Percentiles rank a stretch among this genome's conserved stretches.
These are phyloP conservation scores for Metschnikowia sp. DNA, from an alignment of 805 yeast genomes.

Conservation along the genomic window DNA sequence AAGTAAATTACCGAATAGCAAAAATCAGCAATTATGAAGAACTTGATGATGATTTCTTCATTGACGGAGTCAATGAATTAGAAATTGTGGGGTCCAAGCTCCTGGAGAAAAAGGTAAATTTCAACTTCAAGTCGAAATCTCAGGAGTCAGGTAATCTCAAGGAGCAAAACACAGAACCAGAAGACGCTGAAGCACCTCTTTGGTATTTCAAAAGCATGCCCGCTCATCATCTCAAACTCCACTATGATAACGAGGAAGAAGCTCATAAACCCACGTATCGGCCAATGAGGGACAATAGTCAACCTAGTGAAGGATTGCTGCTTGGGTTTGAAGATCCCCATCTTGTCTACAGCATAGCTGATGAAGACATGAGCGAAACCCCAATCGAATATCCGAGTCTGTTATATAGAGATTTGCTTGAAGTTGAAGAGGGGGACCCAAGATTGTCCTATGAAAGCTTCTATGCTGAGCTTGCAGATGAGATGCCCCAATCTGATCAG, in stretches of 20 bases:
- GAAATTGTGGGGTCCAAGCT: neutral
- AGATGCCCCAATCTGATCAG: neutral
- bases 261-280: neutral
- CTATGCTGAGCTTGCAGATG: neutral
- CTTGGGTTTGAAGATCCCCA: neutral
- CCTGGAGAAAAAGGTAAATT: neutral
- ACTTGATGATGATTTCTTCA: neutral
- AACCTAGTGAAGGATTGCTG: neutral
- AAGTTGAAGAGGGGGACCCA: too few species aligned
- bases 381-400: too few species aligned
- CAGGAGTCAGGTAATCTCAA: neutral
- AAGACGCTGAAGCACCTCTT: neutral
- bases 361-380: neutral
- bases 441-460: too few species aligned
- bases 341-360: neutral
- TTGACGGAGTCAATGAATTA: neutral
- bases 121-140: neutral
- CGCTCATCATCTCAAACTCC: neutral
- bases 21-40: neutral
- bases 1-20: neutral
- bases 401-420: too few species aligned
- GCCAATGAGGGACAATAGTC: neutral
- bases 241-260: neutral
- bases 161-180: neutral
- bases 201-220: constrained; percentile 1